A percentile compares a stretch with the other conserved stretches of the same genome.
Conservation (phyloP, 2,329 filamentous ascomycete genomes). For the Botrytis tulipae region DNA sequence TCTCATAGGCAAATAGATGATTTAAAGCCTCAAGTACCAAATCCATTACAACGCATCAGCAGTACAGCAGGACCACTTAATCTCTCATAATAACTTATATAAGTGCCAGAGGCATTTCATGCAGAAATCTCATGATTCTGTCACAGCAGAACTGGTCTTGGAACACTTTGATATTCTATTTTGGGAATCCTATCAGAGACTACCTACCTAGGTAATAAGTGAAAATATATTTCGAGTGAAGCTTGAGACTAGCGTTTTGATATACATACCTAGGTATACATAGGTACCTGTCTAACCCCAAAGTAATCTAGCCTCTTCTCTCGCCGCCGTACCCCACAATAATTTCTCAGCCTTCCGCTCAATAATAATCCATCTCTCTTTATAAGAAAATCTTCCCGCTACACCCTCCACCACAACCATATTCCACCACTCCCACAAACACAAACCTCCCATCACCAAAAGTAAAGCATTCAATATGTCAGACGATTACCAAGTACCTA, state of each 20-base stretch:
- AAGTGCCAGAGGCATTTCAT: neutral
- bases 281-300: neutral
- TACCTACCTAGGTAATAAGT: no score
- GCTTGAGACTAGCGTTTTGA: neutral
- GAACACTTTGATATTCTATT: neutral
- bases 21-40: neutral
- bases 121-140: neutral
- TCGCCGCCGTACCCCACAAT: slow-evolving; percentile 1
- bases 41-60: neutral
- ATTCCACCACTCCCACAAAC: neutral
- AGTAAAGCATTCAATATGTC: neutral
- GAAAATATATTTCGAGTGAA: neutral
- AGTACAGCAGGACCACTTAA: neutral
- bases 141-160: neutral
- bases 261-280: neutral
- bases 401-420: neutral
- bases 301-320: neutral
- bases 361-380: neutral
- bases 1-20: neutral
- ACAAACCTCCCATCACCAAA: neutral
- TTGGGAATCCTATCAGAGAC: neutral
- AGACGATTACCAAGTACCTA: slow-evolving; percentile 20
- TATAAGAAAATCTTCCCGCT: slow-evolving; percentile 12
- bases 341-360: slow-evolving; percentile 6
- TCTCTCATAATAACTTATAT: neutral